Evolutionary conservation across 169 alveolate species (phyloP).

Genomic region (Plasmodium fragile): DNA sequence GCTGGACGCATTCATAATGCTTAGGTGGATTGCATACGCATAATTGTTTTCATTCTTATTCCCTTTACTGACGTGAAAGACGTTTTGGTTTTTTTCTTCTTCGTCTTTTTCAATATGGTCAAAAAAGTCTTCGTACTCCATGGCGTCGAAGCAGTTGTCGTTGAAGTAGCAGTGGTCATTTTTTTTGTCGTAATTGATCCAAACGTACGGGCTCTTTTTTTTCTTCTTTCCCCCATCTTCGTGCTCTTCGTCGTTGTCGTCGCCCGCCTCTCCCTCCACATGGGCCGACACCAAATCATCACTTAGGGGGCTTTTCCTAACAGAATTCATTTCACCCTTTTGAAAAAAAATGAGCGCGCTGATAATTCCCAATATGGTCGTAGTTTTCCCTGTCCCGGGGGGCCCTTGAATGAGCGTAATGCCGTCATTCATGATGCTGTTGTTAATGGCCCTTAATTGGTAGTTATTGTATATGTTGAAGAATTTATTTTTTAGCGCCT

Average conservation of each 20-base stretch:
- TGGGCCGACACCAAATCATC: neutral
- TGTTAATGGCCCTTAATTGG: constrained; percentile 83
- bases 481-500: constrained; percentile 70
- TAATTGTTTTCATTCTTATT: constrained; percentile 33
- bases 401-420: constrained; percentile 97
- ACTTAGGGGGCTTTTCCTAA: neutral
- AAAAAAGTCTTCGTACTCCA: constrained; percentile 69
- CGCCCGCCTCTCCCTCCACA: neutral
- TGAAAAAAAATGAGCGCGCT: constrained; percentile 85
- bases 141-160: constrained; percentile 67
- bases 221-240: neutral
- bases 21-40: constrained; percentile 50
- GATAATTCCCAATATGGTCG: constrained; percentile 94
- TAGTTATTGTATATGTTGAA: constrained; percentile 79
- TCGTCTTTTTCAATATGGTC: constrained; percentile 10
- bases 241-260: constrained; percentile 6
- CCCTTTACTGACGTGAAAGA: constrained; percentile 12
- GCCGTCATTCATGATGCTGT: constrained; percentile 86
- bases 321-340: neutral
- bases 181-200: constrained; percentile 36
- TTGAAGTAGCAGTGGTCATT: constrained; percentile 36
- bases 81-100: constrained; percentile 1
- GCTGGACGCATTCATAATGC: constrained; percentile 70
- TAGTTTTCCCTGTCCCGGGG: constrained; percentile 99
- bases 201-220: constrained; percentile 45